Evolutionary conservation across 2,329 filamentous ascomycete genomes (phyloP), one percentile per base, ranked within the genome.

Genomic region (Diaporthe destruens): DNA sequence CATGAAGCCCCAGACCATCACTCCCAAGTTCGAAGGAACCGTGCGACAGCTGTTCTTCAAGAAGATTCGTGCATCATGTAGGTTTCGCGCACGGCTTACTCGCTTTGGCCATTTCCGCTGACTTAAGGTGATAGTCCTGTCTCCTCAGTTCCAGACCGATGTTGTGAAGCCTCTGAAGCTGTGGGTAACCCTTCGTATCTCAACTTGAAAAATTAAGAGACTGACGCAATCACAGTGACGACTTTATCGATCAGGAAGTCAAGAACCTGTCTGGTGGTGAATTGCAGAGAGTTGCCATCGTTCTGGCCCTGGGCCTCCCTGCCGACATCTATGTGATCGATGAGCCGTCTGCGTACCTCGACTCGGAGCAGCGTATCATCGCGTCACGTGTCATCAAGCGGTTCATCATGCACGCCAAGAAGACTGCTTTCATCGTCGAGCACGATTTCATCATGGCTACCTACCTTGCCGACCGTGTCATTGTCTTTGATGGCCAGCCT

Each of bases 391-490:
- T 99, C 81, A 99, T 99, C 87, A 99, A 99, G 89, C 93, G 96
- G 77, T 99, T 97, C 89, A 99, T 99, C 85, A 99, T 99, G 96
- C 96, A 99, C 87, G 92, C 95, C 79, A 98, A 98, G 91, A 98
- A 98, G 91, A 99, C 96, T 0, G 96, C 96, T 66, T 99, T 99
- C 83, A 91, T 99, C 77, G 96, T 99, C 82, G 96, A 99, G 91
- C 96, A 99, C 93, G 96, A 99, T 89, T 98, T 99, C 87, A 98
- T 98, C 87, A 98, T 98, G 95, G 90, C 89, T 57, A 91, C 88
- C 23, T 90, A 90, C 75, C 78, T 85, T 56, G 71, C 71, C 34
- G 97, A 99, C 81, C 94, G 96, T 77, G 96, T 99, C 83, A 99
- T 99, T 80, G 96, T 99, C 80, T 99, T 99, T 80, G 96, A 98